These are phyloP conservation scores for Elsinoe fawcettii DNA, from an alignment of 2,329 filamentous ascomycete genomes.

Conservation along the genomic window DNA sequence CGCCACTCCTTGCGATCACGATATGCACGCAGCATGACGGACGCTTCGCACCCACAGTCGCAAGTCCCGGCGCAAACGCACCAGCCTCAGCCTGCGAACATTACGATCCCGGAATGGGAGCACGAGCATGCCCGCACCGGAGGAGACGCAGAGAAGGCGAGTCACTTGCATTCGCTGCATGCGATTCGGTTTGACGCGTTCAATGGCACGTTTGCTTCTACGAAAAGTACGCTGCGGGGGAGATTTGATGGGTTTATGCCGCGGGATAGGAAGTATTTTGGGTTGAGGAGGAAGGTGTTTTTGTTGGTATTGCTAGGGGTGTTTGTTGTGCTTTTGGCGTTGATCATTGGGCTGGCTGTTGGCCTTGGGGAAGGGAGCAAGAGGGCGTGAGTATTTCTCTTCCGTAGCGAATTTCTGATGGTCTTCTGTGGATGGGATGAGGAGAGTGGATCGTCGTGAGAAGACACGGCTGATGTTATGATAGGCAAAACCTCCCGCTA, in stretches of 20 bases:
- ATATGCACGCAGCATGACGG: not conserved
- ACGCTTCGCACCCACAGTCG: not conserved
- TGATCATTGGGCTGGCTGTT: constrained; percentile 38
- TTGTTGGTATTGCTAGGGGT: constrained; percentile 29
- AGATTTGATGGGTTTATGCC: constrained; percentile 32
- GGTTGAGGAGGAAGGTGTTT: constrained; percentile 33
- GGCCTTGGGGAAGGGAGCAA: constrained; percentile 26
- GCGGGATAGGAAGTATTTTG: constrained; percentile 33
- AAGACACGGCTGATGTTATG: not conserved
- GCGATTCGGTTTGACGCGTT: not conserved
- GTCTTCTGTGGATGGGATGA: not conserved
- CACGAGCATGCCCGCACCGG: constrained; percentile 13
- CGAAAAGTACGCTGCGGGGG: constrained; percentile 13
- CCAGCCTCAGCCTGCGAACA: not conserved
- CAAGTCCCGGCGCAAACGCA: not conserved
- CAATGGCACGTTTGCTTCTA: not conserved
- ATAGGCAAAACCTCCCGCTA: constrained; percentile 41
- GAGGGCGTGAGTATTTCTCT: constrained; percentile 15
- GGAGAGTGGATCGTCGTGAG: not conserved
- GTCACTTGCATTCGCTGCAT: not conserved
- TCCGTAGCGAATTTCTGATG: not conserved
- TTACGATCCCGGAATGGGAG: constrained; percentile 26
- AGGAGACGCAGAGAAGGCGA: constrained; percentile 15
- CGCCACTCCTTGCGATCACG: not conserved
- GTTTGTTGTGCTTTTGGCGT: constrained; percentile 30